A percentile compares a stretch with the other conserved stretches of the same genome.
phyloP scores from a whole-genome alignment of 306 rosid genomes.

The Quercus aquifolioides region DNA sequence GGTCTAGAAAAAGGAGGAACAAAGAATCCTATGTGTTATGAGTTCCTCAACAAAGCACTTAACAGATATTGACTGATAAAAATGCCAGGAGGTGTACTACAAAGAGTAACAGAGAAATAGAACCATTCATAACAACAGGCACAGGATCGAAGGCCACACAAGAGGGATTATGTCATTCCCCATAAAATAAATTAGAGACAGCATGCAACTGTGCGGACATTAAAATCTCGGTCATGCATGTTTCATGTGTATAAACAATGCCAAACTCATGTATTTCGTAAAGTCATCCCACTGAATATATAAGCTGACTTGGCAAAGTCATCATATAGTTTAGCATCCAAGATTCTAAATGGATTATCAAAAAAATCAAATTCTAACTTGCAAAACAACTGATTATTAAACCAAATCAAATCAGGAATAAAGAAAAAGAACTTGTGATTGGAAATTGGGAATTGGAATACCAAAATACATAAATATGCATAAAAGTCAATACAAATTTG shows the following conservation, averaged over 20 bases:
- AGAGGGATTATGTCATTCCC: not conserved
- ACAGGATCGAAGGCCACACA: not conserved
- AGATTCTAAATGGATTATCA: too few relatives aligned
- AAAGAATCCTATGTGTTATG: not conserved
- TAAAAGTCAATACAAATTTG: too few relatives aligned
- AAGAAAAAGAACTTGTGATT: too few relatives aligned
- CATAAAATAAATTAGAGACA: not conserved
- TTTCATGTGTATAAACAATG: not conserved
- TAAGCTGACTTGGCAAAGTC: not conserved
- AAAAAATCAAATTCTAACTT: too few relatives aligned
- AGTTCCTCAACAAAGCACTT: not conserved
- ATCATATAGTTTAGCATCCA: too few relatives aligned
- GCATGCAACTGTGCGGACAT: not conserved
- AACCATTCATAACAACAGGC: not conserved
- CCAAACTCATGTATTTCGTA: not conserved
- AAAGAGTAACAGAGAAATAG: not conserved
- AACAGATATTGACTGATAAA: not conserved
- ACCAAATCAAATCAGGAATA: too few relatives aligned
- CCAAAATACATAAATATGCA: too few relatives aligned
- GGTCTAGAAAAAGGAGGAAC: slow-evolving; percentile 1
- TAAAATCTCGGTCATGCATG: not conserved
- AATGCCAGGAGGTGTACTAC: not conserved
- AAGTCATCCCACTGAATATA: slow-evolving; percentile 5
- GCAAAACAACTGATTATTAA: too few relatives aligned
- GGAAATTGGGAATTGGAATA: too few relatives aligned